These are phyloP conservation scores for Suillus clintonianus DNA, from an alignment of 768 basidiomycete genomes.

Conservation along the genomic window DNA sequence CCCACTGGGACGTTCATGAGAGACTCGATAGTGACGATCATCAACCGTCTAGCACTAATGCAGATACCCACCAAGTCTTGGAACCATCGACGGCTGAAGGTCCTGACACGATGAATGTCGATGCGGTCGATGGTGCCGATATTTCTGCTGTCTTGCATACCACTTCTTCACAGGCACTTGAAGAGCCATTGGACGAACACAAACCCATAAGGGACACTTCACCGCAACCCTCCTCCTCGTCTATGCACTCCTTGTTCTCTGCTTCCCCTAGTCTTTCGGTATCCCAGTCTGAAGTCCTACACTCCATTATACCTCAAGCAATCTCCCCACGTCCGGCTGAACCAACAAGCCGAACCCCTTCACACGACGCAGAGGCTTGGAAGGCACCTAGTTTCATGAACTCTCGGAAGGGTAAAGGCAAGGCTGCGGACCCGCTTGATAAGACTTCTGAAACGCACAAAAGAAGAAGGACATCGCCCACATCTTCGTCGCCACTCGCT, in stretches of 20 bases:
- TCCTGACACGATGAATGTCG: neutral
- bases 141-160: conserved; percentile 2
- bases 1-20: neutral
- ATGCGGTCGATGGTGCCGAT: conserved; percentile 8
- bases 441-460: neutral
- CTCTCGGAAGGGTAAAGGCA: conserved; percentile 10
- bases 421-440: neutral
- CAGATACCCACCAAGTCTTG: neutral
- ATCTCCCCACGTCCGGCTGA: neutral
- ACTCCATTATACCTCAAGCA: neutral
- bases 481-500: conserved; percentile 8
- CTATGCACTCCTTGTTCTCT: conserved; percentile 31
- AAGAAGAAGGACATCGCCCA: conserved; percentile 8
- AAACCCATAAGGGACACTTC: neutral
- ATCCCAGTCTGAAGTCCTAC: neutral
- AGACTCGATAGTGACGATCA: neutral
- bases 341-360: conserved; percentile 4
- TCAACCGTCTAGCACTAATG: neutral
- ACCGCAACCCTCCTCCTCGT: conserved; percentile 6
- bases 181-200: neutral
- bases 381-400: conserved; percentile 33
- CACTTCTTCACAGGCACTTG: neutral
- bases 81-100: neutral
- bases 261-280: conserved; percentile 1
- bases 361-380: conserved; percentile 32